Evolutionary conservation across 1,284 basidiomycete species (phyloP).

Genomic region (Cryptococcus maquisensis): DNA sequence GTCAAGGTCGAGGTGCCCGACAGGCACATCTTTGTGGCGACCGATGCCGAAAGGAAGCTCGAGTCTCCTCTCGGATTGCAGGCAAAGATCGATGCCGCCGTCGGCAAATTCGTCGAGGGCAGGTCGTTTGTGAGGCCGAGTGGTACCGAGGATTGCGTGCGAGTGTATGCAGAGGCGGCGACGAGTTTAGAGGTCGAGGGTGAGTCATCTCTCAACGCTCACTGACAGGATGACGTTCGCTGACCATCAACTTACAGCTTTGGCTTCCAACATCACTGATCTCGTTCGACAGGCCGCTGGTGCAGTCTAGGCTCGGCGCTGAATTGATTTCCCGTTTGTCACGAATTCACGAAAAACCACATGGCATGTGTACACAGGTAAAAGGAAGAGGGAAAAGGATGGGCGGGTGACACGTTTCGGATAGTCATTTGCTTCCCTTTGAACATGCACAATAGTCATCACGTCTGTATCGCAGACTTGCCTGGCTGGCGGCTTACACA

Average conservation of each 20-base stretch:
- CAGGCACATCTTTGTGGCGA: slow-evolving; percentile 79
- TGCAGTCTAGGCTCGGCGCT: slow-evolving; percentile 2
- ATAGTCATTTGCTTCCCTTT: too few relatives aligned
- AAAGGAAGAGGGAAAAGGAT: too few relatives aligned
- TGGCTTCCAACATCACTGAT: slow-evolving; percentile 33
- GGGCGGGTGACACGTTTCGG: too few relatives aligned
- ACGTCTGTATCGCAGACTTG: too few relatives aligned
- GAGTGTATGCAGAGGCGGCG: slow-evolving; percentile 93
- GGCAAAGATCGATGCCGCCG: slow-evolving; percentile 77
- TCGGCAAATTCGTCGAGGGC: slow-evolving; percentile 74
- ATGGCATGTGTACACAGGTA: too few relatives aligned
- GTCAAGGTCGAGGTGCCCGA: slow-evolving; percentile 90
- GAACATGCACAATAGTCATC: too few relatives aligned
- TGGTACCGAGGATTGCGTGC: slow-evolving; percentile 96
- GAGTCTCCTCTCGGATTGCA: slow-evolving; percentile 77
- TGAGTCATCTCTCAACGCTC: slow-evolving; percentile 49
- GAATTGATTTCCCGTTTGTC: too few relatives aligned
- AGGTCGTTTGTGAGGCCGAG: slow-evolving; percentile 93
- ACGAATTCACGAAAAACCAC: too few relatives aligned
- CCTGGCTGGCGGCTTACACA: too few relatives aligned
- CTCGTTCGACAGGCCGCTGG: slow-evolving; percentile 27
- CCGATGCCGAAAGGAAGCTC: slow-evolving; percentile 88
- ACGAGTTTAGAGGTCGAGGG: slow-evolving; percentile 73
- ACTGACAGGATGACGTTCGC: too few relatives aligned
- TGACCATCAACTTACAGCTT: slow-evolving; percentile 10